Percentiles rank a stretch among this genome's conserved stretches.
These are phyloP conservation scores for Rhizomucor pusillus DNA, from an alignment of 371 early-diverging fungal genomes.

Conservation along the genomic window DNA sequence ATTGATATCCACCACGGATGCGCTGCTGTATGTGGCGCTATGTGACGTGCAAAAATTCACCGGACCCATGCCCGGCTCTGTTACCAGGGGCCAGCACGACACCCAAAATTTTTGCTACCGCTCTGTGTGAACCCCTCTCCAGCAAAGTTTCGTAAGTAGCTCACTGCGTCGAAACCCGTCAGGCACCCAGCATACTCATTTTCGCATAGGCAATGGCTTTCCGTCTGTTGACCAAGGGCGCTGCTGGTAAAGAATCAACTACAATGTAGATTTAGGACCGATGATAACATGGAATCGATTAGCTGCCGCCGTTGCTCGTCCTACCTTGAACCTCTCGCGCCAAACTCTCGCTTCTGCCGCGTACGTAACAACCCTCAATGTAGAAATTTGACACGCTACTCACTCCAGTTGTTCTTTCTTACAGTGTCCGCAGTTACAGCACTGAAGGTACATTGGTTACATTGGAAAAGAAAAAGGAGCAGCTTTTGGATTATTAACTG, in stretches of 20 bases:
- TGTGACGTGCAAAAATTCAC: no score
- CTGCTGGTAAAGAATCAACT: constrained; percentile 31
- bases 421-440: constrained; percentile 43
- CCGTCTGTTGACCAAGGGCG: constrained; percentile 50
- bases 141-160: no score
- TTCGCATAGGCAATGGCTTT: constrained; percentile 34
- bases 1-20: no score
- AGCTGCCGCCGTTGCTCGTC: constrained; percentile 45
- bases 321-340: constrained; percentile 39
- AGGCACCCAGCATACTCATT: no score
- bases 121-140: no score
- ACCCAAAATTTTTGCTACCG: no score
- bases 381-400: not conserved
- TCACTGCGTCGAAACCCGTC: no score
- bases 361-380: constrained; percentile 21
- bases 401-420: constrained; percentile 1
- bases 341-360: constrained; percentile 43
- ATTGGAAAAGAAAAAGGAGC: not conserved
- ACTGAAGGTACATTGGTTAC: constrained; percentile 29
- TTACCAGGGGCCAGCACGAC: no score
- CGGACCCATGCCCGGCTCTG: no score
- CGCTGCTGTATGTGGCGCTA: no score
- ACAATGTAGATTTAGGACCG: not conserved
- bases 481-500: not conserved
- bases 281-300: constrained; percentile 3